Evolutionary conservation across 2,329 filamentous ascomycete species (phyloP).

Genomic region (Apiospora arundinis): DNA sequence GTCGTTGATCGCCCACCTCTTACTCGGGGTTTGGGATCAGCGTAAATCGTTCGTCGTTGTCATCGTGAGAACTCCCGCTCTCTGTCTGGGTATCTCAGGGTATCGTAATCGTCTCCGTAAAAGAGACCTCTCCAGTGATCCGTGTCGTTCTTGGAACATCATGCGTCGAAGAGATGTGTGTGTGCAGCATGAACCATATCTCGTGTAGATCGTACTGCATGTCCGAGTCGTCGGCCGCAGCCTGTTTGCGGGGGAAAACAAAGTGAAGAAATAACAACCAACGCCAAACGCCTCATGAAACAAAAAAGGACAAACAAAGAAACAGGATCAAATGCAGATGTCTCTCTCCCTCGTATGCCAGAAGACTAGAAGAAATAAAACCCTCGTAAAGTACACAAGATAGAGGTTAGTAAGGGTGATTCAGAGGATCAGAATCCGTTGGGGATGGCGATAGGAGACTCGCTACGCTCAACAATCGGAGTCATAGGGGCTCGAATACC

Average conservation of each 20-base stretch:
- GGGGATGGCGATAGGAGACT: background rate
- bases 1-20: background rate
- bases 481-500: slow-evolving; percentile 15
- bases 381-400: background rate
- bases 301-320: background rate
- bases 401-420: background rate
- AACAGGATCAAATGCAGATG: background rate
- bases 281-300: background rate
- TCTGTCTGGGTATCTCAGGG: background rate
- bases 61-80: background rate
- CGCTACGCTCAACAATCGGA: slow-evolving; percentile 22
- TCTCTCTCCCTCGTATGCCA: background rate
- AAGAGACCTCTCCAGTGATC: no score
- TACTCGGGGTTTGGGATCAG: no score
- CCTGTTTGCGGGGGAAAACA: background rate
- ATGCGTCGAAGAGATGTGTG: no score
- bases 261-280: background rate
- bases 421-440: background rate
- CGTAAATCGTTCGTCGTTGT: background rate
- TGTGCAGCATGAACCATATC: no score
- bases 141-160: no score
- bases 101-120: no score
- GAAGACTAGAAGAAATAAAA: background rate
- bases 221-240: background rate
- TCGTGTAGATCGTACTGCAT: background rate